Evolutionary conservation across 768 basidiomycete genomes (phyloP), one percentile per base, ranked within the genome.

Genomic region (Clavulina sp.): DNA sequence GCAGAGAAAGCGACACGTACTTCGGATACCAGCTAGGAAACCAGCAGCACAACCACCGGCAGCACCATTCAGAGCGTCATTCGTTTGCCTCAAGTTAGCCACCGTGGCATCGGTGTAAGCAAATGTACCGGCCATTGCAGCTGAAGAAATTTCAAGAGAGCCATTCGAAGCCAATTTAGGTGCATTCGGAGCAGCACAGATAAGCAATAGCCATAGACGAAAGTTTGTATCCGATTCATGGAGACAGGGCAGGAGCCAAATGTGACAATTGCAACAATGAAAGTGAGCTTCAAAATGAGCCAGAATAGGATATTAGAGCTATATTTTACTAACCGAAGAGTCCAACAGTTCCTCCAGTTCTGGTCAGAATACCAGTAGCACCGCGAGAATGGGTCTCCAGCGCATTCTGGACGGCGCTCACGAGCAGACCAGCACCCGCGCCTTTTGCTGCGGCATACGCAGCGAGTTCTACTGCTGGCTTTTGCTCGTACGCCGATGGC

Each of bases 21-120:
- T 74, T 70, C 85, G 74, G 52, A 92, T 66, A 50, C 91, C 91
- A 29, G 86, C 86, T 56, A 93, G 67, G 67, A 93, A 88, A 43
- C 91, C 91, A 49, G 89, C 89, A 46, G 89, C 89, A 68, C 89
- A 93, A 52, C 83, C 91, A 51, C 84, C 91, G 49, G 77, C 77
- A 43, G 81, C 81, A 47, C 84, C 82, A 60, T 89, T 95, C 55
- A 84, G 60, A 38, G 81, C 71, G 63, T 96, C 92, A 56, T 87
- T 73, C 57, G 69, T 78, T 65, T 77, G 72, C 51, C 89, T 76
- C 54, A 78, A 68, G 65, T 96, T 96, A 51, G 86, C 85, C 21
- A 85, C 77, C 28, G 72, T 67, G 4, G 84, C 71, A 63, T 93
- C 86, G 1, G 84, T 84, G 57, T 82, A 74, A 6, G 85, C 83